Evolutionary conservation across 1,139 yeast species (phyloP).

Genomic region (Lizanozyma gosingica): DNA sequence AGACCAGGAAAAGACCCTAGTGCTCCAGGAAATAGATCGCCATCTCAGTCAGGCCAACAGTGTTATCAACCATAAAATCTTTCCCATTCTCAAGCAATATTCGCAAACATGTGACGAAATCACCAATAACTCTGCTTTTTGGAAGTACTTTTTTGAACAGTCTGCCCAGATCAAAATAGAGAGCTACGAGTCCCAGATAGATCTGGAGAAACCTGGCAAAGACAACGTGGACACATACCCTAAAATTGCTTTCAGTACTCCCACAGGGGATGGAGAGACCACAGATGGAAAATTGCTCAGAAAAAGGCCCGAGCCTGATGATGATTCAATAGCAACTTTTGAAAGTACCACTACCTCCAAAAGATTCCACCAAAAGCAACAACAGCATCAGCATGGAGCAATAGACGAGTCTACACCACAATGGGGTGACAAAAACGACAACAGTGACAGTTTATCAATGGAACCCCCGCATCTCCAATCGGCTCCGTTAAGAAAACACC

Average conservation of each 20-base stretch:
- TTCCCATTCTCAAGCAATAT: conserved; percentile 55
- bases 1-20: conserved; percentile 75
- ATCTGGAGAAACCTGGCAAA: neutral
- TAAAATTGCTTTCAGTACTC: neutral
- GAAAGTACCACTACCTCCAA: neutral
- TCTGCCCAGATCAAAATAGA: conserved; percentile 62
- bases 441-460: neutral
- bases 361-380: neutral
- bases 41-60: conserved; percentile 58
- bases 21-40: conserved; percentile 72
- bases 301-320: neutral
- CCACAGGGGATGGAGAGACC: neutral
- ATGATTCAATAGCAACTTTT: neutral
- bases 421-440: neutral
- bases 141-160: conserved; percentile 71
- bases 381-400: neutral
- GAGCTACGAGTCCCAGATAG: conserved; percentile 32
- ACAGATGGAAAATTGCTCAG: neutral
- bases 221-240: no score
- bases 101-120: conserved; percentile 46
- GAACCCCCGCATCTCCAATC: neutral
- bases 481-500: neutral
- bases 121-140: conserved; percentile 56
- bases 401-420: neutral
- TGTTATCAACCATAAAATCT: conserved; percentile 49